A percentile compares a stretch with the other conserved stretches of the same genome.
These are phyloP conservation scores for Rutidosis leptorrhynchoides DNA, from an alignment of 129 eudicot genomes.

Conservation along the genomic window DNA sequence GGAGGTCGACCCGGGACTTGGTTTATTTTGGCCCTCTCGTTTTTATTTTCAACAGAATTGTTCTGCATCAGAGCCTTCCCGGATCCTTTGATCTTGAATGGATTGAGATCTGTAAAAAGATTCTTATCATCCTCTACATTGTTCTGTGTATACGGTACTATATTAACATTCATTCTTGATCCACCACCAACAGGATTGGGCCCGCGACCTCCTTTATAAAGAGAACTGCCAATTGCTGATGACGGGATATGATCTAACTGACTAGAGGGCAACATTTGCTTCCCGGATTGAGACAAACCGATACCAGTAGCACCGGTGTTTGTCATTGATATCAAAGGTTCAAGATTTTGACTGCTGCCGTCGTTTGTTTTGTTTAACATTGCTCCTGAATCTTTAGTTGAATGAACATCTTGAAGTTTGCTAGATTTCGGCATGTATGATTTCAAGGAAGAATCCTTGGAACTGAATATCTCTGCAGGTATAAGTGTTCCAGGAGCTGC, in stretches of 20 bases:
- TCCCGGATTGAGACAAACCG: conserved; percentile 44
- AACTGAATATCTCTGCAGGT: conserved; percentile 71
- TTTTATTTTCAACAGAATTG: conserved; percentile 45
- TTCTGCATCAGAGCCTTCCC: conserved; percentile 50
- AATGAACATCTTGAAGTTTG: conserved; percentile 43
- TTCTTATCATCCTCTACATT: conserved; percentile 63
- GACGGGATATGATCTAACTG: conserved; percentile 66
- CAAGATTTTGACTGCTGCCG: conserved; percentile 30
- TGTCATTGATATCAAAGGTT: conserved; percentile 41
- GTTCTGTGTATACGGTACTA: conserved; percentile 68
- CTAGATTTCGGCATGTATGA: conserved; percentile 51
- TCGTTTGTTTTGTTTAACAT: conserved; percentile 15
- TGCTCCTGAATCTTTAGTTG: conserved; percentile 34
- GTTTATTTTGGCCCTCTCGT: conserved; percentile 49
- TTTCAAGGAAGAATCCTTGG: conserved; percentile 59
- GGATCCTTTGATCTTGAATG: conserved; percentile 77
- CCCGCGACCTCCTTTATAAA: conserved; percentile 85
- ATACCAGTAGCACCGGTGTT: conserved; percentile 44
- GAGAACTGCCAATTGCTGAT: conserved; percentile 72
- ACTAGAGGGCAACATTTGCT: conserved; percentile 37
- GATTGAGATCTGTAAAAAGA: conserved; percentile 93
- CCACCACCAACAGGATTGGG: conserved; percentile 74
- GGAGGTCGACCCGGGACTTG: conserved; percentile 63
- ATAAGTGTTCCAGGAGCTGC: conserved; percentile 95
- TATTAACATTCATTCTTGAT: conserved; percentile 75